These are phyloP conservation scores for Fusarium vanettenii DNA, from an alignment of 2,329 filamentous ascomycete species.

Conservation along the genomic window DNA sequence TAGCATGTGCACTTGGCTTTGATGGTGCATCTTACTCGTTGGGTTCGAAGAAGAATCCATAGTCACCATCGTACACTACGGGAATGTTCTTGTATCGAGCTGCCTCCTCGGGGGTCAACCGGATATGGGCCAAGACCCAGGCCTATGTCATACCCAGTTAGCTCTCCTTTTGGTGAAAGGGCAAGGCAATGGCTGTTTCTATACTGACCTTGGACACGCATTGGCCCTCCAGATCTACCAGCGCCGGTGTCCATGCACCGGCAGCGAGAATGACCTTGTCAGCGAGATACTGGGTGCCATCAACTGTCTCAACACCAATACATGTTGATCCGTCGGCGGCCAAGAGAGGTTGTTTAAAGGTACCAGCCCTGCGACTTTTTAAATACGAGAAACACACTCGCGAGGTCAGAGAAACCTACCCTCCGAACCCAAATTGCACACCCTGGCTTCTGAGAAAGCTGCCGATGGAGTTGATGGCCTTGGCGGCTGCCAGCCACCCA, in stretches of 20 bases:
- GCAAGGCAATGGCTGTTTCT: not conserved
- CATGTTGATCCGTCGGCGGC: constrained; percentile 1
- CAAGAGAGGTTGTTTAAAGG: constrained; percentile 2
- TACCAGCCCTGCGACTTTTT: not conserved
- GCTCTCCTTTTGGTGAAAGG: not conserved
- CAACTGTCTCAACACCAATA: not conserved
- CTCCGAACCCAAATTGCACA: constrained; percentile 8
- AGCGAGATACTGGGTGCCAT: constrained; percentile 4
- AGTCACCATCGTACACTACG: constrained; percentile 8
- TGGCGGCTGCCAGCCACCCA: constrained; percentile 13
- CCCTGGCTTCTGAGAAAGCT: constrained; percentile 1
- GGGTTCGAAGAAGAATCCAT: constrained; percentile 19
- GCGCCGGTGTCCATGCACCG: not conserved
- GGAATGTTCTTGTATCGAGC: constrained; percentile 1
- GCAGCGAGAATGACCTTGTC: constrained; percentile 10
- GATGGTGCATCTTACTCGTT: not conserved
- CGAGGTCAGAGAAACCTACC: not conserved
- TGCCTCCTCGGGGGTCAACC: constrained; percentile 6
- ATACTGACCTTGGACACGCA: constrained; percentile 14
- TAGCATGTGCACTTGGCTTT: not conserved
- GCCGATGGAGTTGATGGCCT: constrained; percentile 12
- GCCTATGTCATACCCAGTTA: not conserved
- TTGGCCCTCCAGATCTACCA: constrained; percentile 6
- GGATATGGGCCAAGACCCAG: constrained; percentile 9
- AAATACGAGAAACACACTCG: not conserved